phyloP scores from a whole-genome alignment of 352 stramenopile species.

The Phytophthora crassamura region DNA sequence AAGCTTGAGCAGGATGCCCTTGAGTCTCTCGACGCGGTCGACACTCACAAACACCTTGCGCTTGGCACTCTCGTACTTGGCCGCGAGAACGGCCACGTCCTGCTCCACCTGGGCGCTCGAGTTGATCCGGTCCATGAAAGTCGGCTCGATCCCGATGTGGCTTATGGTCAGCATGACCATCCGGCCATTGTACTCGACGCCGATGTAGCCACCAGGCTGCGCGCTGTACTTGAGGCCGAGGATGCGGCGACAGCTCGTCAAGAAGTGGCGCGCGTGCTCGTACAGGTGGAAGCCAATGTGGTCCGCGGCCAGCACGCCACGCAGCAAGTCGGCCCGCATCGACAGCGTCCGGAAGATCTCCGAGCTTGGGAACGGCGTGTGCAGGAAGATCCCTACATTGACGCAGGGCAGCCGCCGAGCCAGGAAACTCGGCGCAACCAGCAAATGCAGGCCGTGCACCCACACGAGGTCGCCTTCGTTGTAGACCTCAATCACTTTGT shows the following conservation, averaged over 20 bases:
- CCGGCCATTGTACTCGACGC: constrained; percentile 97
- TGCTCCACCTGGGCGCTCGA: constrained; percentile 59
- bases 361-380: constrained; percentile 99
- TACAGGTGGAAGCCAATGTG: constrained; percentile 99
- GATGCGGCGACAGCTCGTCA: constrained; percentile 95
- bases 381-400: constrained; percentile 98
- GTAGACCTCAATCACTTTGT: constrained; percentile 93
- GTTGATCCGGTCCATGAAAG: constrained; percentile 78
- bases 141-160: constrained; percentile 97
- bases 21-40: constrained; percentile 96
- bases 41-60: constrained; percentile 93
- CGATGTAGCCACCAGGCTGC: constrained; percentile 92
- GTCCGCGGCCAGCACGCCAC: constrained; percentile 97
- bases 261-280: constrained; percentile 98
- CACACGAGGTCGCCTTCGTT: constrained; percentile 95
- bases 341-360: constrained; percentile 99
- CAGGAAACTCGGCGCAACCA: constrained; percentile 98
- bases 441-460: constrained; percentile 98
- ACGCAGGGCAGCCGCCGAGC: constrained; percentile 91
- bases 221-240: constrained; percentile 91
- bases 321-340: constrained; percentile 95
- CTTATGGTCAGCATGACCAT: constrained; percentile 98
- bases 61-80: constrained; percentile 63
- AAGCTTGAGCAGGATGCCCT: constrained; percentile 98
- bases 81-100: constrained; percentile 45